A percentile compares a stretch with the other conserved stretches of the same genome.
Evolutionary conservation across 2,329 filamentous ascomycete species (phyloP).

Genomic region (Alternaria arborescens): DNA sequence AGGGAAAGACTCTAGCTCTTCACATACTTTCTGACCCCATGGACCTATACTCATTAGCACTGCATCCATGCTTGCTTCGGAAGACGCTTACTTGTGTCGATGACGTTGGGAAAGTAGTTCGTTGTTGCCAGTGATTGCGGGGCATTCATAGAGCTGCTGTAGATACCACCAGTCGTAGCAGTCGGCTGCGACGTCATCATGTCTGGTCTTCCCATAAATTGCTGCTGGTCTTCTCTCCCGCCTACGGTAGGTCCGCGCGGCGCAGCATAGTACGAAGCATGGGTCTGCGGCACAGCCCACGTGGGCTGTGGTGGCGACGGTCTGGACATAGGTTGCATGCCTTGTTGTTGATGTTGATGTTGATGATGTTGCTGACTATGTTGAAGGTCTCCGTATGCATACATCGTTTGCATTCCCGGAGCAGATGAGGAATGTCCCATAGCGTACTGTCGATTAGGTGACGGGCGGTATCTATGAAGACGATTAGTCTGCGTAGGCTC

Average conservation of each 20-base stretch:
- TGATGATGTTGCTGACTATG: slow-evolving; percentile 34
- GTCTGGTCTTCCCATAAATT: slow-evolving; percentile 35
- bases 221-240: slow-evolving; percentile 39
- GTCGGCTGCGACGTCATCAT: slow-evolving; percentile 36
- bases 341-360: slow-evolving; percentile 20
- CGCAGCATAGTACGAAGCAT: slow-evolving; percentile 44
- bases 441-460: slow-evolving; percentile 47
- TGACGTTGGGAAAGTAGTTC: slow-evolving; percentile 48
- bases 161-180: slow-evolving; percentile 30
- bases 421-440: slow-evolving; percentile 42
- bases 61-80: background rate
- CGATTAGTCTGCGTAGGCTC: slow-evolving; percentile 29
- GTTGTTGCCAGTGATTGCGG: slow-evolving; percentile 32
- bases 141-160: slow-evolving; percentile 32
- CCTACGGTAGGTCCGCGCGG: slow-evolving; percentile 29
- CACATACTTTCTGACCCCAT: slow-evolving; percentile 52
- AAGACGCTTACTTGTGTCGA: slow-evolving; percentile 49
- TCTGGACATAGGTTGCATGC: slow-evolving; percentile 39
- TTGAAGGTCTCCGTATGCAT: slow-evolving; percentile 42
- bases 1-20: slow-evolving; percentile 51
- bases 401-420: slow-evolving; percentile 48
- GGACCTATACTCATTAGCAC: slow-evolving; percentile 43
- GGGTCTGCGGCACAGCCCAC: slow-evolving; percentile 47
- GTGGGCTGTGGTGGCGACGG: slow-evolving; percentile 46
- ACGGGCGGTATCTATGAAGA: slow-evolving; percentile 47